Percentiles rank a stretch among this genome's conserved stretches.
These are phyloP conservation scores for Dysphania ambrosioides DNA, from an alignment of 148 eudicot genomes.

Conservation along the genomic window DNA sequence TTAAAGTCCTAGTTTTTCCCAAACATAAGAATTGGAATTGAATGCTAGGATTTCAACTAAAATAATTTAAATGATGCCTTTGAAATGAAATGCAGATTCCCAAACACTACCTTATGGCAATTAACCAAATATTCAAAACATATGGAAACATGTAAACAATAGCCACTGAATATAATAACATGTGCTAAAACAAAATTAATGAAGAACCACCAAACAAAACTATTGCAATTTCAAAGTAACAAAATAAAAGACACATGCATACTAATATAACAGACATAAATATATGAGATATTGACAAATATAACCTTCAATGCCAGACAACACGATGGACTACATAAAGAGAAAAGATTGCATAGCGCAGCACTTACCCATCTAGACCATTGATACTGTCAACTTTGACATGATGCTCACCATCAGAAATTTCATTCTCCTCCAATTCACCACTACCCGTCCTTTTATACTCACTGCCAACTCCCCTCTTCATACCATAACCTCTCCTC, in stretches of 20 bases:
- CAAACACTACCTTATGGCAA: too few species aligned
- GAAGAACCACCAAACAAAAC: too few species aligned
- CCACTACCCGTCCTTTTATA: conserved; percentile 10
- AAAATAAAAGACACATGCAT: too few species aligned
- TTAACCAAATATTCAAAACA: not conserved
- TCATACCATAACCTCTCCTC: conserved; percentile 13
- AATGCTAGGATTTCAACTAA: too few species aligned
- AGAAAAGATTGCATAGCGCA: not conserved
- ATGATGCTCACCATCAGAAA: not conserved
- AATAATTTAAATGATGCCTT: too few species aligned
- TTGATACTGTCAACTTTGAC: not conserved
- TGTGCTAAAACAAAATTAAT: too few species aligned
- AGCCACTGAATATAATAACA: too few species aligned
- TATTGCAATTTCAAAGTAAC: too few species aligned
- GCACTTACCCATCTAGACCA: conserved; percentile 19
- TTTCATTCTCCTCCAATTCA: conserved; percentile 6
- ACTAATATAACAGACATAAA: too few species aligned
- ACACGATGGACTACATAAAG: not conserved
- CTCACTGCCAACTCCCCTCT: conserved; percentile 17
- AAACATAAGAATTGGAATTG: too few species aligned
- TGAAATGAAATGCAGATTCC: too few species aligned
- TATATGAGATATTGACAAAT: not conserved
- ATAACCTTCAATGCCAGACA: not conserved
- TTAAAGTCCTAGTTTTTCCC: too few species aligned
- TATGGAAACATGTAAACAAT: not conserved